Percentiles rank a stretch among this genome's conserved stretches.
phyloP scores from a whole-genome alignment of 768 basidiomycete species.

The Butyriboletus loyo region DNA sequence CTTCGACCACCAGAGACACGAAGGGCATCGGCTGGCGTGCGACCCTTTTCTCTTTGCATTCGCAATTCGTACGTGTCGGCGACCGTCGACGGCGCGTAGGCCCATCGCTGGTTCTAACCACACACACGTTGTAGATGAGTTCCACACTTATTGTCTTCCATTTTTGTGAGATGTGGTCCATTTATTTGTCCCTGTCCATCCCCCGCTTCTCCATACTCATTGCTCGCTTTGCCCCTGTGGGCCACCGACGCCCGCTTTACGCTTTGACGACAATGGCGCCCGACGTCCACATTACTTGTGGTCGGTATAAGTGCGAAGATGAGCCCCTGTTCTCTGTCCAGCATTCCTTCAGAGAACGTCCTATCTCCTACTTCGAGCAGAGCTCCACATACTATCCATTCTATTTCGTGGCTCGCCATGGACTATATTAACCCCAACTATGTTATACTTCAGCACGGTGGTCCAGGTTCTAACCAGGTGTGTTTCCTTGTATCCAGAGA shows the following conservation, averaged over 20 bases:
- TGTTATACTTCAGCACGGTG: not conserved
- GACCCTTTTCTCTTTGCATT: not conserved
- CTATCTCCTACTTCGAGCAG: not conserved
- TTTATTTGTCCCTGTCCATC: too few relatives aligned
- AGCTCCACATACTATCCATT: not conserved
- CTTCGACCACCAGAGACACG: not conserved
- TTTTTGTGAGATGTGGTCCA: not conserved
- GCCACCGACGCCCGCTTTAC: not conserved
- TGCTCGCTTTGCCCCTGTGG: constrained; percentile 1
- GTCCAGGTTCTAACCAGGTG: constrained; percentile 6
- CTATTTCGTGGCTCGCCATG: not conserved
- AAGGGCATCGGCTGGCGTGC: too few relatives aligned
- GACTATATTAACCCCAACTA: not conserved
- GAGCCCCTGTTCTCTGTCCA: not conserved
- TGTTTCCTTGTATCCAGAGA: not conserved
- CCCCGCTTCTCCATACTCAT: not conserved
- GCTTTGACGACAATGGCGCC: constrained; percentile 15
- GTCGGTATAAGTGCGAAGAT: constrained; percentile 8
- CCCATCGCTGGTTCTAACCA: not conserved
- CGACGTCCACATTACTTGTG: not conserved
- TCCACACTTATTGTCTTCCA: constrained; percentile 8
- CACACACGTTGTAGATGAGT: not conserved
- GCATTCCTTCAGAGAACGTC: not conserved
- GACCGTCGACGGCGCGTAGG: not conserved
- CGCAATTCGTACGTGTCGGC: not conserved